Base-by-base conservation (phyloP, 2,329 filamentous ascomycete genomes). In the Harringtonia lauricola region DNA sequence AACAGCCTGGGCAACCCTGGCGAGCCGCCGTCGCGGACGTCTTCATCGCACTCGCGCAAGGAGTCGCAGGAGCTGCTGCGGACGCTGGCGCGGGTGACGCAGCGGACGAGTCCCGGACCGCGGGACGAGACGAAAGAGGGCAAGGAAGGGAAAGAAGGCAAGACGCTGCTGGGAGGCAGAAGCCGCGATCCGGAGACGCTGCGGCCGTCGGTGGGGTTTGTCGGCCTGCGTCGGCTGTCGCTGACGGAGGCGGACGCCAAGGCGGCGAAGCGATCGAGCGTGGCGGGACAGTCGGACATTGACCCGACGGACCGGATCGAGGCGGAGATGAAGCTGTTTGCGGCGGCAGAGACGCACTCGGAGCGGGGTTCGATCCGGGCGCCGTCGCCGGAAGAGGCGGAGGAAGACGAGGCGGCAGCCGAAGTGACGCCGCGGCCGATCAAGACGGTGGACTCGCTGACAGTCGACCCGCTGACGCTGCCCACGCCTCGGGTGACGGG, bases 251-350 rank as follows among this genome's bases (percentile, higher is more conserved):
- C 24, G 24, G 71, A 73, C 39, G 72, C 71, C 35, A 52, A 60
- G 43, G 7, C 58, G 15, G 66, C 67, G 50, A 75, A 74, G 57
- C 61, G 64, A 44, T 65, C 64, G 30, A 73, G 68, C 54, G 57
- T 65, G 53, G 55, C 58, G 6, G 60, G 24, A 6, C 24, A 65
- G 46, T 76, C 73, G 1, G 72, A 77, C 44, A 54, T 59, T 14
- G 74, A 78, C 47, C 73, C 74, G 5, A 71, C 66, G 1, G 72
- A 73, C 50, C 70, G 74, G 36, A 76, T 78, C 41, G 67, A 74
- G 51, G 69, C 64, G 10, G 74, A 79, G 57, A 67, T 70, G 59
- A 69, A 66, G 39, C 63, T 79, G 9, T 79, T 79, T 55, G 74
- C 71, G 14, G 70, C 67, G 1, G 52, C 59, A 15, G 73, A 77